Evolutionary conservation across 495 filamentous ascomycete genomes (phyloP).

Genomic region (Melanomma pulvis-pyrius): DNA sequence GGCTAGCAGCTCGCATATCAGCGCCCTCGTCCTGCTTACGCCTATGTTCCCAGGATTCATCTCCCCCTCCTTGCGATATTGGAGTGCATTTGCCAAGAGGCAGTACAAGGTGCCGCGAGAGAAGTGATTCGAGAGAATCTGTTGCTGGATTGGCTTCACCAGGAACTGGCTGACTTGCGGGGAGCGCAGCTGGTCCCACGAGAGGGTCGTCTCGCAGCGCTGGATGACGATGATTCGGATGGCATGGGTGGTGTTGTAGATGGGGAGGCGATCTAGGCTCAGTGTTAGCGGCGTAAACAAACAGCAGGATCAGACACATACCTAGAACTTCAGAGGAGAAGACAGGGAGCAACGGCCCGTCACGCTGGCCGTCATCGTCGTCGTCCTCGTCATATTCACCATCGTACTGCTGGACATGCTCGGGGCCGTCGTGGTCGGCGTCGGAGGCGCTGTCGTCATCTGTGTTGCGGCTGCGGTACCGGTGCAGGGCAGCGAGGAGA

Average conservation of each 20-base stretch:
- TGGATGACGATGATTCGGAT: slow-evolving; percentile 80
- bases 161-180: slow-evolving; percentile 95
- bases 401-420: slow-evolving; percentile 15
- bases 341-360: slow-evolving; percentile 37
- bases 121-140: slow-evolving; percentile 77
- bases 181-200: slow-evolving; percentile 94
- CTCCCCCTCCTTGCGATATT: slow-evolving; percentile 86
- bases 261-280: slow-evolving; percentile 65
- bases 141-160: slow-evolving; percentile 85
- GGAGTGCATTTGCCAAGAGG: slow-evolving; percentile 87
- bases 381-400: slow-evolving; percentile 22
- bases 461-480: slow-evolving; percentile 17
- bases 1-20: slow-evolving; percentile 89
- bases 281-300: slow-evolving; percentile 31
- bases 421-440: slow-evolving; percentile 12
- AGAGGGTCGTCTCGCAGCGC: slow-evolving; percentile 84
- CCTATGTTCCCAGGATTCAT: slow-evolving; percentile 80
- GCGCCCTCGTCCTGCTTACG: slow-evolving; percentile 76
- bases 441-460: slow-evolving; percentile 5
- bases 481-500: slow-evolving; percentile 26
- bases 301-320: not conserved
- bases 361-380: slow-evolving; percentile 17
- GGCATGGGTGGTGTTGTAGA: slow-evolving; percentile 87
- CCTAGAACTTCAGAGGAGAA: slow-evolving; percentile 38
- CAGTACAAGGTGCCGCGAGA: slow-evolving; percentile 85